These are phyloP conservation scores for Coemansia umbellata DNA, from an alignment of 192 early-diverging fungal genomes.

Conservation along the genomic window DNA sequence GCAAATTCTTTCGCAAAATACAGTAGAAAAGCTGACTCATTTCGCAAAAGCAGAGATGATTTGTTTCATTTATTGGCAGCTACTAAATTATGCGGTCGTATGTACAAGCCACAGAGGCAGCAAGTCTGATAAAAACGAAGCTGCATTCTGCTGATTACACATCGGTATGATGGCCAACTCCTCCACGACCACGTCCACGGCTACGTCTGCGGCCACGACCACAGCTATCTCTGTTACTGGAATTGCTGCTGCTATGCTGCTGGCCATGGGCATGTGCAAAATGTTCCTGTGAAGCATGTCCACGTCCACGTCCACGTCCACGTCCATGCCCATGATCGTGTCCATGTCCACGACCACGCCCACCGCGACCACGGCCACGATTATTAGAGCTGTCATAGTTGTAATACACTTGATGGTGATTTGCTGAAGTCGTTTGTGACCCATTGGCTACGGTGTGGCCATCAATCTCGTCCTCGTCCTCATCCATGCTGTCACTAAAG, in stretches of 20 bases:
- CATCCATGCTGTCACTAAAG: constrained; percentile 46
- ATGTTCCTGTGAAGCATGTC: constrained; percentile 1
- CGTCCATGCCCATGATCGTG: constrained; percentile 3
- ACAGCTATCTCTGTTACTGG: neutral
- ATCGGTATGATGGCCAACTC: neutral
- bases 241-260: neutral
- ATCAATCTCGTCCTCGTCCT: constrained; percentile 19
- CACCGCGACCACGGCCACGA: neutral
- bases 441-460: neutral
- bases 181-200: constrained; percentile 19
- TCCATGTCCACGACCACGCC: constrained; percentile 5
- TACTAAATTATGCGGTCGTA: no score
- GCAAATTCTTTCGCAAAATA: no score
- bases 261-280: neutral
- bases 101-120: no score
- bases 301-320: constrained; percentile 6
- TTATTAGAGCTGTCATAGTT: constrained; percentile 16
- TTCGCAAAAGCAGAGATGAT: no score
- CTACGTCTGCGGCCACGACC: no score
- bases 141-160: neutral
- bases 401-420: constrained; percentile 11
- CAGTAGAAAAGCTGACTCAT: no score
- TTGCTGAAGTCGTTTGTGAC: neutral
- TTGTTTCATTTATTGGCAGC: no score
- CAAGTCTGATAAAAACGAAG: no score